Conservation (phyloP, 78 protist species). For the Guillardia theta region DNA sequence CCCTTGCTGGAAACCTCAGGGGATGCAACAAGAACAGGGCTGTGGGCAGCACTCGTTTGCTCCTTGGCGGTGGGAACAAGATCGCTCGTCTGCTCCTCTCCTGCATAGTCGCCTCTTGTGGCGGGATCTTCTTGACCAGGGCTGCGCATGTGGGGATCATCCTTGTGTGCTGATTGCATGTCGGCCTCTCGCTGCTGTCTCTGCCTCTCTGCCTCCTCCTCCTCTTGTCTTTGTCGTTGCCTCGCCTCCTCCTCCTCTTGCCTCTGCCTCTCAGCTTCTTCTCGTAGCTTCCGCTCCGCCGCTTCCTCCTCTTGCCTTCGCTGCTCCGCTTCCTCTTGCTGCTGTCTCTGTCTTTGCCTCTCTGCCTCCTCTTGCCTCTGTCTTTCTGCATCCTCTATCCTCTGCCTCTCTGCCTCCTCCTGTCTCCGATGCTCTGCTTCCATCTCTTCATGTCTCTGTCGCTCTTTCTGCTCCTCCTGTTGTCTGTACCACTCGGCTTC, state of each 20-base stretch:
- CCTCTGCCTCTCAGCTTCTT: neutral
- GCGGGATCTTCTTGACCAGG: too few relatives aligned
- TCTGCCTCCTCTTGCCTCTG: neutral
- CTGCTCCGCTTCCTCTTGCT: neutral
- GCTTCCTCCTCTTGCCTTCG: neutral
- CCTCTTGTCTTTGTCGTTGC: neutral
- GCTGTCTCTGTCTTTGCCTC: neutral
- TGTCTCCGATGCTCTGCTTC: neutral
- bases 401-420: neutral
- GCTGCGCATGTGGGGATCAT: too few relatives aligned
- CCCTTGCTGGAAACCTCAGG: too few relatives aligned
- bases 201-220: neutral
- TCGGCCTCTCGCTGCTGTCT: too few relatives aligned
- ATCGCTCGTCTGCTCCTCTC: neutral
- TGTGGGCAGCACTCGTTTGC: too few relatives aligned
- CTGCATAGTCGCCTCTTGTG: neutral
- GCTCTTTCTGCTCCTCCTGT: neutral
- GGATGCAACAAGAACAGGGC: too few relatives aligned
- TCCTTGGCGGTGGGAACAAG: too few relatives aligned
- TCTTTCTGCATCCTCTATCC: neutral
- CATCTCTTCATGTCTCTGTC: neutral
- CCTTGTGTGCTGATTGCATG: too few relatives aligned
- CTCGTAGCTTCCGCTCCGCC: neutral
- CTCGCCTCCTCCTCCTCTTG: neutral
- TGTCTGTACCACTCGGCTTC: neutral